A percentile compares a stretch with the other conserved stretches of the same genome.
phyloP scores from a whole-genome alignment of 352 stramenopile genomes.

The Phytophthora cajani region DNA sequence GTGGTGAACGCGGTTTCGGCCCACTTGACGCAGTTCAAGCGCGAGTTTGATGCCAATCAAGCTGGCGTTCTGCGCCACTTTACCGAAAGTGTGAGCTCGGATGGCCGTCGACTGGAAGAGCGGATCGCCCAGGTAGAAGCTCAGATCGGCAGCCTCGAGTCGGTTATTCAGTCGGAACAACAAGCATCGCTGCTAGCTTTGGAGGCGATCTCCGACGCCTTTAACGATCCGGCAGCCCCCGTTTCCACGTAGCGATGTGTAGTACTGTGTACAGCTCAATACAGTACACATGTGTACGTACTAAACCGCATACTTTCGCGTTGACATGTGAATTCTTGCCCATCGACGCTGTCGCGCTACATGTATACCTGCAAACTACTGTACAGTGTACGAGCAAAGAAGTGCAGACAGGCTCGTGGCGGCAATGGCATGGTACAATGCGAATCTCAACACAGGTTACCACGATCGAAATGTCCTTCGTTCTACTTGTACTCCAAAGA shows the following conservation, averaged over 20 bases:
- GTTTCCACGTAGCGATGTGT: background rate
- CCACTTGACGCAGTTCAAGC: slow-evolving; percentile 69
- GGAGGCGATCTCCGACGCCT: slow-evolving; percentile 76
- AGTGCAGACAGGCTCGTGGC: no score
- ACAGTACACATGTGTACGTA: no score
- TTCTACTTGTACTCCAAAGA: no score
- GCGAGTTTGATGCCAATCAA: slow-evolving; percentile 66
- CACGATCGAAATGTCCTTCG: no score
- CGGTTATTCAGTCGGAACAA: slow-evolving; percentile 72
- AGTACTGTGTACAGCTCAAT: no score
- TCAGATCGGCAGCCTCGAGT: slow-evolving; percentile 60
- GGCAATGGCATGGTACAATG: no score
- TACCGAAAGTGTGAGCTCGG: slow-evolving; percentile 57
- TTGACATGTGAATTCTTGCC: no score
- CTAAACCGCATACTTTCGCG: no score
- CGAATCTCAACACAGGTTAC: no score
- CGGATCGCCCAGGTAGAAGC: slow-evolving; percentile 59
- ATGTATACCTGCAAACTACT: no score
- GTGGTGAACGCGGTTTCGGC: slow-evolving; percentile 65
- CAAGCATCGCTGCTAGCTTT: slow-evolving; percentile 72
- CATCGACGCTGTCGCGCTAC: no score
- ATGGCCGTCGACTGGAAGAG: slow-evolving; percentile 57
- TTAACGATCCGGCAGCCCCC: slow-evolving; percentile 30
- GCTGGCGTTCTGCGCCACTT: slow-evolving; percentile 51
- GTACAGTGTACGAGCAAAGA: no score